Evolutionary conservation across 495 filamentous ascomycete species (phyloP).

Genomic region (Stereocaulon alpinum): DNA sequence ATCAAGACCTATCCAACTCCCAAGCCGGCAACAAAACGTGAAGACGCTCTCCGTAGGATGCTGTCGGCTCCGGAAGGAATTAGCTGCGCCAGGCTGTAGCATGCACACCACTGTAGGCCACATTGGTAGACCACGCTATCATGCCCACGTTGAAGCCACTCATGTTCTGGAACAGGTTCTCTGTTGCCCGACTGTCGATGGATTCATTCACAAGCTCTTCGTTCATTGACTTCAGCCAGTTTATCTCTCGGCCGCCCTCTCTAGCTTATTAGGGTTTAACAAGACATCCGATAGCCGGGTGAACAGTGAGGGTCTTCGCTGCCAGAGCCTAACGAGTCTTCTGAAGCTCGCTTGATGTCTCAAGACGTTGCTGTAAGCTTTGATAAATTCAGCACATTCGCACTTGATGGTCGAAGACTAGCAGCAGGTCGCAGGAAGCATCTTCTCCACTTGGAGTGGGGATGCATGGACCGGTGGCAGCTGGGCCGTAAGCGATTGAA

Average conservation of each 20-base stretch:
- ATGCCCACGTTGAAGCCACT: conserved; percentile 13
- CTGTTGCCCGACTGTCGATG: conserved; percentile 4
- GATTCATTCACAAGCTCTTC: conserved; percentile 6
- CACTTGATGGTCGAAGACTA: neutral
- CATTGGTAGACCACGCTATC: conserved; percentile 8
- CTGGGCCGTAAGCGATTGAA: no score
- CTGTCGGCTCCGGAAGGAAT: conserved; percentile 25
- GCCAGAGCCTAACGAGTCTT: conserved; percentile 6
- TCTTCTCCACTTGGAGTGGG: no score
- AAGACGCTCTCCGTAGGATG: conserved; percentile 25
- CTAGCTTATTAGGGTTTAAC: neutral
- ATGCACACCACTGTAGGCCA: conserved; percentile 23
- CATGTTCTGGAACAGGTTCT: conserved; percentile 11
- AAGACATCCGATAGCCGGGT: conserved; percentile 8
- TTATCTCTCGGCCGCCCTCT: neutral
- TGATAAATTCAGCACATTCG: neutral
- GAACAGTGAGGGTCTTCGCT: conserved; percentile 3
- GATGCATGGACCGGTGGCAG: no score
- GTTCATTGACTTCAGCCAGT: neutral
- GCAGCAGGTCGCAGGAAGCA: neutral
- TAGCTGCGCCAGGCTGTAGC: conserved; percentile 24
- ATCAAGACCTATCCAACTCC: conserved; percentile 8
- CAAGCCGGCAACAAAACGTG: conserved; percentile 13
- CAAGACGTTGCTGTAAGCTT: neutral
- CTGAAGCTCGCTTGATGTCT: neutral